These are phyloP conservation scores for Dionaea muscipula DNA, from an alignment of 179 eudicot genomes.

Conservation along the genomic window DNA sequence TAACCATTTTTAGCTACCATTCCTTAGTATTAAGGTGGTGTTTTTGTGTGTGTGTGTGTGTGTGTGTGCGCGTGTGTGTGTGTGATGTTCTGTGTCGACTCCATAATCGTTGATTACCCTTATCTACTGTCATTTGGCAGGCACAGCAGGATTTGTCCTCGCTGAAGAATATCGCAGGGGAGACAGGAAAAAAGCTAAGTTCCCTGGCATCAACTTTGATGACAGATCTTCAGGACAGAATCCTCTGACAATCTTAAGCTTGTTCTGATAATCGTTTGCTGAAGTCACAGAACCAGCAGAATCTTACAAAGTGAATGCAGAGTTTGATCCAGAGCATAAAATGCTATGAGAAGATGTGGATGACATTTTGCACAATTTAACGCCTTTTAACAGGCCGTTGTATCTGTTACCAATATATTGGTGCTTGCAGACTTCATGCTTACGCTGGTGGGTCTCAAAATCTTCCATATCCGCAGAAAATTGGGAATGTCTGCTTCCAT, in stretches of 20 bases:
- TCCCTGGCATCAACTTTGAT: constrained; percentile 62
- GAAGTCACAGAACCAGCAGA: constrained; percentile 12
- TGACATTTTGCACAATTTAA: constrained; percentile 8
- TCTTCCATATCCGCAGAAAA: too few species aligned
- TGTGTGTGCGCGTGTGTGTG: too few species aligned
- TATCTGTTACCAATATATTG: constrained; percentile 9
- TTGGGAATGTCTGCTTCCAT: too few species aligned
- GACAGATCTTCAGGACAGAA: constrained; percentile 73
- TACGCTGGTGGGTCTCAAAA: not conserved
- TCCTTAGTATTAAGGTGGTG: too few species aligned
- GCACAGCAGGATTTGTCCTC: constrained; percentile 94
- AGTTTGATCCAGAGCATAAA: constrained; percentile 14
- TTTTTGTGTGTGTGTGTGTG: too few species aligned
- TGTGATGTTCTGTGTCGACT: too few species aligned
- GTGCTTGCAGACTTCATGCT: not conserved
- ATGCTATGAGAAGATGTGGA: constrained; percentile 19
- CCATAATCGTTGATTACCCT: not conserved
- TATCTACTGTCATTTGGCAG: constrained; percentile 19
- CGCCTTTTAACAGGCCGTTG: constrained; percentile 9
- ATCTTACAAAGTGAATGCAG: constrained; percentile 19
- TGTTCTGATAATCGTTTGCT: constrained; percentile 8
- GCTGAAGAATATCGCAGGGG: constrained; percentile 84
- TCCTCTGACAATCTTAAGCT: constrained; percentile 31
- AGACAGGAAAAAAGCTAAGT: constrained; percentile 81
- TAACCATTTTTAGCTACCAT: too few species aligned